Base-by-base conservation (phyloP, 2,329 filamentous ascomycete genomes). In the Didymella segeticola region DNA sequence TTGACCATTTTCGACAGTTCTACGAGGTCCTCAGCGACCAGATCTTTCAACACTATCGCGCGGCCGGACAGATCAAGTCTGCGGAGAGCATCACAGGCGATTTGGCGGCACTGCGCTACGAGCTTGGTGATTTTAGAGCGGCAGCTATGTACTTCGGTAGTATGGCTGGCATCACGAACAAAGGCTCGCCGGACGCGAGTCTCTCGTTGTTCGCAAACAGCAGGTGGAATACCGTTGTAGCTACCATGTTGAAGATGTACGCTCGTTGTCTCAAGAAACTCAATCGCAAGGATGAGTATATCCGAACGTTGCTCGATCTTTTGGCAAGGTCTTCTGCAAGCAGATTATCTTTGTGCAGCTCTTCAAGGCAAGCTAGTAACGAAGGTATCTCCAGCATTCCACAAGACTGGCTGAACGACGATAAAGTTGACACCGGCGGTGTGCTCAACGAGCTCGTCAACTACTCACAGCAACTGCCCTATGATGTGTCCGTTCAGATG, bases 181-280 rank as follows among this genome's bases (percentile, higher is more conserved):
- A 54, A 14, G 39, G 51, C 39, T 54, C 51, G 8, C 29, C 51
- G 20, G 51, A 54, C 19, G 45, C 43, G 3, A 54, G 19, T 17
- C 22, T 54, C 5, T 56, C 52, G 5, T 89, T 90, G 57, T 96
- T 95, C 63, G 89, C 88, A 0, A 86, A 88, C 51, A 86, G 84
- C 51, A 85, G 87, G 38, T 98, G 95, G 93, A 86, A 83, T 47
- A 79, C 88, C 1, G 80, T 96, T 11, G 92, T 98, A 69, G 79
- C 91, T 3, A 89, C 89, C 0, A 90, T 96, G 83, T 82, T 98
- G 5, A 85, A 90, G 60, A 89, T 97, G 82, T 95, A 97, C 70
- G 85, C 90, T 0, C 83, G 85, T 42, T 98, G 93, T 71, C 81
- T 99, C 23, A 88, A 89, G 60, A 83, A 90, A 63, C 82, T 96